Evolutionary conservation across 441 rosid genomes (phyloP), one percentile per base, ranked within the genome.

Genomic region (Cnidoscolus chayamansa): DNA sequence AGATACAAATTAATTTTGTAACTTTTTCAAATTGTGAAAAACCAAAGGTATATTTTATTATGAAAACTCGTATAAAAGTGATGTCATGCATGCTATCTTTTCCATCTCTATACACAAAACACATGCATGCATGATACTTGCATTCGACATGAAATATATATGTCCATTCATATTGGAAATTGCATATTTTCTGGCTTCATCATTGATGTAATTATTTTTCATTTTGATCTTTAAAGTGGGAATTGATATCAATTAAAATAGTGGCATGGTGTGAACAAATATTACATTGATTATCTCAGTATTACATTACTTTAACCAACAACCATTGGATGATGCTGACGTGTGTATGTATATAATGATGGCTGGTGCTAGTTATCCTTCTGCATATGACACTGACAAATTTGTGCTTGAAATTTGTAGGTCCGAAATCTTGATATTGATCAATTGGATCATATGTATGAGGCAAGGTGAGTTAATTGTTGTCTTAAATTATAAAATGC

Each of bases 401-500:
- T 49, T 70, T 37, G 25, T 54, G 53, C 45, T 25, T 71, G 58
- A 48, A 61, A n/a, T 77, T 70, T 79, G 76, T 81, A 92, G 99
- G 97, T 92, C 53, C 97, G 97, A 58, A 86, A 82, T 84, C 84
- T 89, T 74, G 89, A 94, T 72, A 77, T 77, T 47, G 87, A 86
- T 51, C 86, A 84, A 59, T 84, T 94, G 82, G 83, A 89, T 83
- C 96, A 78, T 54, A 94, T 94, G 98, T 94, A 94, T 68, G 86
- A 90, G 78, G 90, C 89, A 73, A 87, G 99, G 98, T 92, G 59
- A 79, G 58, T 11, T 65, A 9, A 58, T 60, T 35, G 31, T 48
- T 55, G 20, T 65, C 48, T 15, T 67, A 57, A 67, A 70, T 2
- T 63, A 73, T 55, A 65, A 74, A 66, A 55, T 72, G 35, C 59